These are phyloP conservation scores for Haemoproteus tartakovskyi DNA, from an alignment of 169 alveolate species.

Conservation along the genomic window DNA sequence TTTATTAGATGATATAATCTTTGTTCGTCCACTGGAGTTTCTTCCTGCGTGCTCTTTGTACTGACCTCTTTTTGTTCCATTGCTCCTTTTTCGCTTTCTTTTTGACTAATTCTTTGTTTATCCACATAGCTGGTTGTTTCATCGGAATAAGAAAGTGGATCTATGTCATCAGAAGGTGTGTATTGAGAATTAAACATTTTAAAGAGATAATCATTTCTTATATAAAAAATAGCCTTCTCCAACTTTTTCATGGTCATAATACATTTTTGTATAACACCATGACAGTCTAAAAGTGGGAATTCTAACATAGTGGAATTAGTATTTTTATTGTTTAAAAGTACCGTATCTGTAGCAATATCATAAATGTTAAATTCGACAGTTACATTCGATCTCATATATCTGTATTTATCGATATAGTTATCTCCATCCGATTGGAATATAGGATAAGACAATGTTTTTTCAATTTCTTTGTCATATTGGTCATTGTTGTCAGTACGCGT, in stretches of 20 bases:
- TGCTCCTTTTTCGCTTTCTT: no score
- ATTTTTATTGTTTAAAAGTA: constrained; percentile 23
- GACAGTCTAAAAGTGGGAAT: constrained; percentile 46
- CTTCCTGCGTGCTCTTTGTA: no score
- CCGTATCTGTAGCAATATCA: constrained; percentile 32
- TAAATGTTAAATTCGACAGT: constrained; percentile 57
- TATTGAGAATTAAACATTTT: not conserved
- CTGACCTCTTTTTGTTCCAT: no score
- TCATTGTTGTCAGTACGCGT: not conserved
- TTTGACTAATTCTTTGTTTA: no score
- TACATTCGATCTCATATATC: constrained; percentile 57
- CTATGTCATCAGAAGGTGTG: constrained; percentile 7
- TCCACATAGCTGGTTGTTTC: no score
- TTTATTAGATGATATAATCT: constrained; percentile 27
- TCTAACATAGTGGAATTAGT: constrained; percentile 64
- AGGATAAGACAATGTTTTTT: not conserved
- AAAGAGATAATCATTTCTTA: constrained; percentile 31
- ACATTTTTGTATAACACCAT: constrained; percentile 48
- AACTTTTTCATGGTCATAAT: constrained; percentile 60
- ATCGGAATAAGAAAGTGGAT: no score
- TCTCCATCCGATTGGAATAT: constrained; percentile 15
- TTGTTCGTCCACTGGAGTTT: no score
- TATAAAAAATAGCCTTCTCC: constrained; percentile 57
- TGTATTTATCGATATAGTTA: constrained; percentile 14
- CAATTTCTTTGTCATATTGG: not conserved